phyloP scores from a whole-genome alignment of 169 alveolate genomes.

The Cryptosporidium baileyi region DNA sequence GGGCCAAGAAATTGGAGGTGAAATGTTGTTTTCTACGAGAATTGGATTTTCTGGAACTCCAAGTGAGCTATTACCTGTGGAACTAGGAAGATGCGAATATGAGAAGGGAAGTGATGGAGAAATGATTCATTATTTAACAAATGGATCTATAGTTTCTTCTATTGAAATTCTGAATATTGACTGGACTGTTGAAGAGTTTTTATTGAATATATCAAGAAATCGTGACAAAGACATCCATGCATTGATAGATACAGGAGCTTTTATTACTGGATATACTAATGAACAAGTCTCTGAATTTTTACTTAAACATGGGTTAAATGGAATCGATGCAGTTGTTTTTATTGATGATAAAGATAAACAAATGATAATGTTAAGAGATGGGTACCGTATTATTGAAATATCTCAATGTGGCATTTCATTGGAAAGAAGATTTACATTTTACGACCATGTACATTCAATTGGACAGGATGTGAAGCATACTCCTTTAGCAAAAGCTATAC shows the following conservation, averaged over 20 bases:
- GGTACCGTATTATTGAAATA: slow-evolving; percentile 76
- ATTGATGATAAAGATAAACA: slow-evolving; percentile 74
- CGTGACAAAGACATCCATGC: slow-evolving; percentile 74
- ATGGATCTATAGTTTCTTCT: slow-evolving; percentile 76
- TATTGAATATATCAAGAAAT: slow-evolving; percentile 11
- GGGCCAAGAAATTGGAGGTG: slow-evolving; percentile 89
- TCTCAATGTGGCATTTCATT: slow-evolving; percentile 87
- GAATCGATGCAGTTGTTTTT: slow-evolving; percentile 82
- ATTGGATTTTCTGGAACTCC: slow-evolving; percentile 94
- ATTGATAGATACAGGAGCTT: slow-evolving; percentile 87
- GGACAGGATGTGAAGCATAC: slow-evolving; percentile 92
- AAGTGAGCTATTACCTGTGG: slow-evolving; percentile 89
- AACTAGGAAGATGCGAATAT: slow-evolving; percentile 85
- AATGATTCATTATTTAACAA: slow-evolving; percentile 80
- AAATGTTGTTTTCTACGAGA: slow-evolving; percentile 84
- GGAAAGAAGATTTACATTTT: slow-evolving; percentile 86
- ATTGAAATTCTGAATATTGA: slow-evolving; percentile 31
- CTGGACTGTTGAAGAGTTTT: slow-evolving; percentile 64
- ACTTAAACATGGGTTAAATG: slow-evolving; percentile 77
- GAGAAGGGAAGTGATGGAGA: slow-evolving; percentile 86
- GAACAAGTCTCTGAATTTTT: slow-evolving; percentile 77
- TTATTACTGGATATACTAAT: slow-evolving; percentile 82
- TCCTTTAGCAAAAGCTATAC: slow-evolving; percentile 84
- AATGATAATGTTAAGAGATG: slow-evolving; percentile 75
- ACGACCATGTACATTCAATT: slow-evolving; percentile 90